phyloP scores from a whole-genome alignment of 1,284 basidiomycete species.

The Singerocomus inundabilis region DNA sequence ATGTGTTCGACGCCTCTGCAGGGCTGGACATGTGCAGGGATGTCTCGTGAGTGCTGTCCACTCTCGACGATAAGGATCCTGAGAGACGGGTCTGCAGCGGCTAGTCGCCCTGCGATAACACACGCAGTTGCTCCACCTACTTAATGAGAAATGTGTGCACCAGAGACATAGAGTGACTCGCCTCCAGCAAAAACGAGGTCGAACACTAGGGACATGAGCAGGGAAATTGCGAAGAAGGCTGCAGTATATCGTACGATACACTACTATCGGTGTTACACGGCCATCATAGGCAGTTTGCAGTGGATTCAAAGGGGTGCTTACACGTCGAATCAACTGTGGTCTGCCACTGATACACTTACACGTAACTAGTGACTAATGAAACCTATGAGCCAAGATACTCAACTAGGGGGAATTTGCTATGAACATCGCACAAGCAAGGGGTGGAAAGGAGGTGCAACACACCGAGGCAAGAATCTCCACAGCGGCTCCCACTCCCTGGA shows the following conservation, averaged over 20 bases:
- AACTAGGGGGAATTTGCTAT: constrained; percentile 41
- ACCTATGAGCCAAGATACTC: constrained; percentile 76
- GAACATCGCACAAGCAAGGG: constrained; percentile 3
- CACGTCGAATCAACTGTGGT: too few relatives aligned
- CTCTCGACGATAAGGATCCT: constrained; percentile 24
- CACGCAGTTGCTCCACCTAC: too few relatives aligned
- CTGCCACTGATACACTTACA: too few relatives aligned
- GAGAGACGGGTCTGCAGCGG: constrained; percentile 15
- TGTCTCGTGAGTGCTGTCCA: constrained; percentile 30
- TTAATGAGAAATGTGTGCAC: too few relatives aligned
- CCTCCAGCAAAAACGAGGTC: constrained; percentile 53
- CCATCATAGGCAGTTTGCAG: too few relatives aligned
- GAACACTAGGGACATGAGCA: constrained; percentile 31
- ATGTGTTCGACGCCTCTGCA: constrained; percentile 44
- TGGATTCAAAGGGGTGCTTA: too few relatives aligned
- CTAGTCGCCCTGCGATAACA: constrained; percentile 20
- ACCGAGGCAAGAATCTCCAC: constrained; percentile 70
- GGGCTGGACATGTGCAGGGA: constrained; percentile 49
- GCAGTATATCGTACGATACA: too few relatives aligned
- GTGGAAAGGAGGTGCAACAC: constrained; percentile 26
- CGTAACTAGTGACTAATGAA: too few relatives aligned
- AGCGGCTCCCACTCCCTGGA: constrained; percentile 71
- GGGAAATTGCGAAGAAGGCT: too few relatives aligned
- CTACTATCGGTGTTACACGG: too few relatives aligned
- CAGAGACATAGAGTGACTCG: too few relatives aligned